Percentiles rank a stretch among this genome's conserved stretches.
These are phyloP conservation scores for Diplogelasinospora grovesii DNA, from an alignment of 495 filamentous ascomycete species.

Conservation along the genomic window DNA sequence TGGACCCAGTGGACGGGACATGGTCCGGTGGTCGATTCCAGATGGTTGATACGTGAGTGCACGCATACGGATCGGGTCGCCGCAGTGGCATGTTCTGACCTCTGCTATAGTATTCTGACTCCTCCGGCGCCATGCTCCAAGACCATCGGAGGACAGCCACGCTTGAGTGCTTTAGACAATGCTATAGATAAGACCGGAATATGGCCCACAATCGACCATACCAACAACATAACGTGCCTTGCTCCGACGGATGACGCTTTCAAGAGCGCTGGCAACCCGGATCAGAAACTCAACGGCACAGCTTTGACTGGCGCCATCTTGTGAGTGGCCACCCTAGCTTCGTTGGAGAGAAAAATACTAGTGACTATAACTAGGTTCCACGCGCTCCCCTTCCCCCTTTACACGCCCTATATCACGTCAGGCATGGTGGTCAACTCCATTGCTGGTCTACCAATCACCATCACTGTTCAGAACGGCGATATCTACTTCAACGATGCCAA, in stretches of 20 bases:
- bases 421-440: constrained; percentile 7
- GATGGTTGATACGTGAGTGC: constrained; percentile 15
- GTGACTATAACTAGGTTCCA: constrained; percentile 12
- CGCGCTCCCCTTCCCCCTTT: constrained; percentile 19
- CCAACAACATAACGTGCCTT: constrained; percentile 27
- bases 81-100: too few species aligned
- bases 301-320: constrained; percentile 12
- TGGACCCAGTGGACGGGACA: constrained; percentile 1
- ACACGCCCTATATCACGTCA: constrained; percentile 22
- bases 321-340: constrained; percentile 2
- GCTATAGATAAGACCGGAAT: constrained; percentile 17
- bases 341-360: not conserved
- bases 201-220: constrained; percentile 15
- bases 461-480: constrained; percentile 17
- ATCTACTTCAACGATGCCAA: constrained; percentile 32
- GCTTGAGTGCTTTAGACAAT: constrained; percentile 16
- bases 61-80: too few species aligned
- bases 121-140: constrained; percentile 15
- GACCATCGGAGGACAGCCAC: constrained; percentile 13
- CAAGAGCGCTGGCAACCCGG: constrained; percentile 17
- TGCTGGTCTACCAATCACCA: constrained; percentile 18
- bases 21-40: constrained; percentile 11
- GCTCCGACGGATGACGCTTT: constrained; percentile 26
- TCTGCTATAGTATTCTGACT: constrained; percentile 22
- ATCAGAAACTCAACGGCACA: constrained; percentile 12